Evolutionary conservation across 2,329 filamentous ascomycete genomes (phyloP).

Genomic region (Epichloe sibirici): DNA sequence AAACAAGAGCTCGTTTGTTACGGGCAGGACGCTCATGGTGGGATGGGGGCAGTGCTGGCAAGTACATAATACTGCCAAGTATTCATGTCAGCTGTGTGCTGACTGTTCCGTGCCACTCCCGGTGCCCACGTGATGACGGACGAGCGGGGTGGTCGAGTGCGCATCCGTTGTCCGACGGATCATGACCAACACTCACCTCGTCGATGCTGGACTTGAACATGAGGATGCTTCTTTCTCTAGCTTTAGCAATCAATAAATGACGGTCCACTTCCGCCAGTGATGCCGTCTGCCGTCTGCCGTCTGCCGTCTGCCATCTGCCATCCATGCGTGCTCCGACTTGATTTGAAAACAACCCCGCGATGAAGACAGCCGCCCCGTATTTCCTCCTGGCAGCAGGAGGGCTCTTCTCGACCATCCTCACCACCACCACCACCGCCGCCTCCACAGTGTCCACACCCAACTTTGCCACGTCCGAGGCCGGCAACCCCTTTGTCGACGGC

Average conservation of each 20-base stretch:
- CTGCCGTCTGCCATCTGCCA: background rate
- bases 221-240: too few species aligned
- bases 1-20: constrained; percentile 38
- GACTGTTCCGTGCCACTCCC: too few species aligned
- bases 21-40: constrained; percentile 32
- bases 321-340: background rate
- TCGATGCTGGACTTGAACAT: background rate
- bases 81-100: background rate
- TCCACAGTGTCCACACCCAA: constrained; percentile 12
- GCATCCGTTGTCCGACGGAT: background rate
- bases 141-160: background rate
- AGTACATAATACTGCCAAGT: constrained; percentile 10
- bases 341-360: background rate
- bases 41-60: constrained; percentile 28
- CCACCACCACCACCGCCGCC: background rate
- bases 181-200: background rate
- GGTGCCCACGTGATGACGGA: background rate
- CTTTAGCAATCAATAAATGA: too few species aligned
- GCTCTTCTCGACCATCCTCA: background rate
- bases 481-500: constrained; percentile 35
- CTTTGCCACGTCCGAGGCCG: constrained; percentile 27
- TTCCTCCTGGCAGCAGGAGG: background rate
- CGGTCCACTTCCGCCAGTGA: too few species aligned
- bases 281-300: too few species aligned
- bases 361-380: background rate